Conservation (phyloP, 495 filamentous ascomycete genomes). For the Annulohypoxylon stygium region DNA sequence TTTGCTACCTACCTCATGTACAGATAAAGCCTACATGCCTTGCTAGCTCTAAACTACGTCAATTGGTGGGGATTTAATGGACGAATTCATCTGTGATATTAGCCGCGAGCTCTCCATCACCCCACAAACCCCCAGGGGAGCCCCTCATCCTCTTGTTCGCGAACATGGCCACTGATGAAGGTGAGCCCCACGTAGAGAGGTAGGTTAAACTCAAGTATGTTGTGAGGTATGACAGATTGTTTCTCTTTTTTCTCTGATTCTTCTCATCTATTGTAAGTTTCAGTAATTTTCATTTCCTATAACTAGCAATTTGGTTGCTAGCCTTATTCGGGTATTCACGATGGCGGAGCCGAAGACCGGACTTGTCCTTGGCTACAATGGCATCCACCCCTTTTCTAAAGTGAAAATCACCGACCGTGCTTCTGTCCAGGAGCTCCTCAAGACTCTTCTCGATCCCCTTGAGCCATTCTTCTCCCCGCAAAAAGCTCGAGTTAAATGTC, state of each 20-base stretch:
- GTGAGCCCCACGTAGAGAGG: slow-evolving; percentile 37
- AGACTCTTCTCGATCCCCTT: slow-evolving; percentile 72
- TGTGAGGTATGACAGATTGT: slow-evolving; percentile 13
- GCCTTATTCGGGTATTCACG: slow-evolving; percentile 24
- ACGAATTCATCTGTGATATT: slow-evolving; percentile 48
- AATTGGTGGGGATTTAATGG: slow-evolving; percentile 47
- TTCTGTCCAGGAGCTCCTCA: slow-evolving; percentile 70
- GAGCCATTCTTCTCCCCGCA: slow-evolving; percentile 72
- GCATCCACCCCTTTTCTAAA: slow-evolving; percentile 63
- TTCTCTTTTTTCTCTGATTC: slow-evolving; percentile 14
- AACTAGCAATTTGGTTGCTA: slow-evolving; percentile 6
- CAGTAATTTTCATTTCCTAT: neutral
- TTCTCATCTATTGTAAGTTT: slow-evolving; percentile 11
- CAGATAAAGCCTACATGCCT: slow-evolving; percentile 20
- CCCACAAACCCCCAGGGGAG: slow-evolving; percentile 45
- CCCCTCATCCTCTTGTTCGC: slow-evolving; percentile 43
- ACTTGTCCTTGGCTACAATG: slow-evolving; percentile 64
- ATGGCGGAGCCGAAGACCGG: slow-evolving; percentile 53
- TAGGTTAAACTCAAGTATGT: slow-evolving; percentile 29
- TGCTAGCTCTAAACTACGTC: slow-evolving; percentile 28
- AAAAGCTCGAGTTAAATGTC: slow-evolving; percentile 68
- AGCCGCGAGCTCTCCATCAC: slow-evolving; percentile 51
- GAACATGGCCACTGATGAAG: slow-evolving; percentile 30
- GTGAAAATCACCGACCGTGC: slow-evolving; percentile 61
- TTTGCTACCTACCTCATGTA: slow-evolving; percentile 3